A percentile compares a stretch with the other conserved stretches of the same genome.
These are phyloP conservation scores for Astrothelium subdiscretum DNA, from an alignment of 495 filamentous ascomycete species.

Conservation along the genomic window DNA sequence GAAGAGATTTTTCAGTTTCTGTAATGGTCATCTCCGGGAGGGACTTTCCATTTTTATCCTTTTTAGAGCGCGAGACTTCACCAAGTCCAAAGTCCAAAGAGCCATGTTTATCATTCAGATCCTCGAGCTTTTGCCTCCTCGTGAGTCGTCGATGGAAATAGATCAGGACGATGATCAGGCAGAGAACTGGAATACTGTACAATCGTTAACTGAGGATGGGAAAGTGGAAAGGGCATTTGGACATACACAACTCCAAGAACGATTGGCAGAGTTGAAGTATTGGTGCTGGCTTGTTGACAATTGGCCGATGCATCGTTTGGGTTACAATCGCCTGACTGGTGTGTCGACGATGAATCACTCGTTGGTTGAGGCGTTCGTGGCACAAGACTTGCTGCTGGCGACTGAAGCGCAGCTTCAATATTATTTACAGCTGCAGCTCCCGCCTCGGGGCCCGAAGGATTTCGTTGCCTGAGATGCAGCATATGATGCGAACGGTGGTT, in stretches of 20 bases:
- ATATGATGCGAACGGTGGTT: not conserved
- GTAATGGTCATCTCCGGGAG: slow-evolving; percentile 31
- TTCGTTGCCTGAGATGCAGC: not conserved
- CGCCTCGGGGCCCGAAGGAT: not conserved
- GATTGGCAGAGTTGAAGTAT: slow-evolving; percentile 60
- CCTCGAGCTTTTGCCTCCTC: slow-evolving; percentile 62
- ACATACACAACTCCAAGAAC: slow-evolving; percentile 75
- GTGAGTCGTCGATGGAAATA: slow-evolving; percentile 69
- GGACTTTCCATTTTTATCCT: slow-evolving; percentile 37
- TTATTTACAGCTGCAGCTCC: not conserved
- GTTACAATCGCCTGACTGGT: slow-evolving; percentile 9
- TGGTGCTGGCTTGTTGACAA: slow-evolving; percentile 9
- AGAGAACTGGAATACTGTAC: slow-evolving; percentile 61
- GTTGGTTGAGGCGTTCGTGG: not conserved
- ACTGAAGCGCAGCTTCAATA: slow-evolving; percentile 1
- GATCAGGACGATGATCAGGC: slow-evolving; percentile 55
- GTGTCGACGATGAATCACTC: not conserved
- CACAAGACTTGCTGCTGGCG: not conserved
- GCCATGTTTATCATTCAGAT: slow-evolving; percentile 76
- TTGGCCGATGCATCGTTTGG: slow-evolving; percentile 12
- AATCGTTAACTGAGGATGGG: slow-evolving; percentile 20
- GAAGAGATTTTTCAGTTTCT: slow-evolving; percentile 36
- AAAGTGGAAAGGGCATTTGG: not conserved
- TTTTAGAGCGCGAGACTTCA: slow-evolving; percentile 31
- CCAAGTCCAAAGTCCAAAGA: slow-evolving; percentile 89